Percentiles rank a stretch among this genome's conserved stretches.
phyloP scores from a whole-genome alignment of 805 yeast species.

The Candida endomychidarum region DNA sequence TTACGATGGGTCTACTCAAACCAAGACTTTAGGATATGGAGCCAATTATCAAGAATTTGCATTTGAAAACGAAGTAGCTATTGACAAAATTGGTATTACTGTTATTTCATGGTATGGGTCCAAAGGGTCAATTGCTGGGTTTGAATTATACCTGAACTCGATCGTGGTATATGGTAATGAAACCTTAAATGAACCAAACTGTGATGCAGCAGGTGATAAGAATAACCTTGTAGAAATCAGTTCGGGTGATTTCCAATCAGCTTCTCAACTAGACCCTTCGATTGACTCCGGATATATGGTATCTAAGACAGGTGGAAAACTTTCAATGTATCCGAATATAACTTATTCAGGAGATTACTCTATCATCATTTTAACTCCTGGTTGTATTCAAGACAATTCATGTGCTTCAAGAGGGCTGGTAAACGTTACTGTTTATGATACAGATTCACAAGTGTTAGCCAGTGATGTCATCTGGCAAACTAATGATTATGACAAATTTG shows the following conservation, averaged over 20 bases:
- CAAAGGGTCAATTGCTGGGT: constrained; percentile 67
- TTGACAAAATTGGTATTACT: constrained; percentile 61
- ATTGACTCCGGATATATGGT: constrained; percentile 28
- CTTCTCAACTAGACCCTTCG: constrained; percentile 21
- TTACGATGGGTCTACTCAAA: constrained; percentile 31
- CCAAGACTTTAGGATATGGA: constrained; percentile 43
- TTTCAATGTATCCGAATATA: constrained; percentile 65
- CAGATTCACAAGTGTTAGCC: constrained; percentile 43
- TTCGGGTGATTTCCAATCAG: constrained; percentile 31
- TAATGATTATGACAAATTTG: constrained; percentile 78
- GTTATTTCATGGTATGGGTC: constrained; percentile 68
- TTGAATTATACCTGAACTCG: constrained; percentile 65
- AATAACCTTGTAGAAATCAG: constrained; percentile 26
- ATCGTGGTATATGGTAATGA: constrained; percentile 73
- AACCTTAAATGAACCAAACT: constrained; percentile 64
- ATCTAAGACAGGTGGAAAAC: constrained; percentile 32
- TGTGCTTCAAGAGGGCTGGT: constrained; percentile 75
- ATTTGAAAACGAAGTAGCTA: constrained; percentile 65
- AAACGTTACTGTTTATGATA: constrained; percentile 65
- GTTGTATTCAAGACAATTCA: constrained; percentile 67
- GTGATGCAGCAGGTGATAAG: constrained; percentile 38
- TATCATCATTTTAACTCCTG: constrained; percentile 79
- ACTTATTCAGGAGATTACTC: constrained; percentile 74
- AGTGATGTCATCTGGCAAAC: constrained; percentile 68
- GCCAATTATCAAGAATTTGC: constrained; percentile 75